Evolutionary conservation across 441 rosid genomes (phyloP).

Genomic region (Brassica hybrid): DNA sequence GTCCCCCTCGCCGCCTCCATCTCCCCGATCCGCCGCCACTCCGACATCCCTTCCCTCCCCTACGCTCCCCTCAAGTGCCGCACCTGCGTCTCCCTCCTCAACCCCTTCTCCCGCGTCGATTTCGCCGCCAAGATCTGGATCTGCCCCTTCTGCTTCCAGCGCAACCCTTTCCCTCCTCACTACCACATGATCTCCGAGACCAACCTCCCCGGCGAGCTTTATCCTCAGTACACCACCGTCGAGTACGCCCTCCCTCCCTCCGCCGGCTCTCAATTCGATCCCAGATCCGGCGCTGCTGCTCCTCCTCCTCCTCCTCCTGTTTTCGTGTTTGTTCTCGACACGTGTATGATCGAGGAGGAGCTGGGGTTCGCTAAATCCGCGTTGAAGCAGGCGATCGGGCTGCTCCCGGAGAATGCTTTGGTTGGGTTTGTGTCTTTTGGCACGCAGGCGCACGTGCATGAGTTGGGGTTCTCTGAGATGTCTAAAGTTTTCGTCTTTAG

Average conservation of each 20-base stretch:
- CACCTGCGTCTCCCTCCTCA: slow-evolving; percentile 77
- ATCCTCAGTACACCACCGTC: slow-evolving; percentile 85
- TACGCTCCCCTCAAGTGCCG: slow-evolving; percentile 92
- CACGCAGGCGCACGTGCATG: slow-evolving; percentile 96
- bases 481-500: slow-evolving; percentile 90
- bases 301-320: slow-evolving; percentile 58
- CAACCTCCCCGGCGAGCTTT: slow-evolving; percentile 90
- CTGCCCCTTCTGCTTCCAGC: slow-evolving; percentile 91
- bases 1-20: slow-evolving; percentile 92
- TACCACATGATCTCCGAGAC: slow-evolving; percentile 84
- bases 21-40: slow-evolving; percentile 87
- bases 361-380: slow-evolving; percentile 76
- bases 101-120: slow-evolving; percentile 80
- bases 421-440: slow-evolving; percentile 96
- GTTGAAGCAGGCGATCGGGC: slow-evolving; percentile 86
- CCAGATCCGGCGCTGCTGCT: slow-evolving; percentile 30
- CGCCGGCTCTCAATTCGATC: slow-evolving; percentile 29
- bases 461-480: slow-evolving; percentile 91
- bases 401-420: slow-evolving; percentile 92
- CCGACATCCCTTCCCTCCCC: slow-evolving; percentile 77
- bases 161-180: slow-evolving; percentile 81
- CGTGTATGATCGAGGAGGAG: slow-evolving; percentile 98
- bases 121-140: slow-evolving; percentile 95
- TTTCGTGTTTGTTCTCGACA: slow-evolving; percentile 85
- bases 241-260: slow-evolving; percentile 66